Conservation (phyloP, 495 filamentous ascomycete species). For the Talaromyces trachyspermus region DNA sequence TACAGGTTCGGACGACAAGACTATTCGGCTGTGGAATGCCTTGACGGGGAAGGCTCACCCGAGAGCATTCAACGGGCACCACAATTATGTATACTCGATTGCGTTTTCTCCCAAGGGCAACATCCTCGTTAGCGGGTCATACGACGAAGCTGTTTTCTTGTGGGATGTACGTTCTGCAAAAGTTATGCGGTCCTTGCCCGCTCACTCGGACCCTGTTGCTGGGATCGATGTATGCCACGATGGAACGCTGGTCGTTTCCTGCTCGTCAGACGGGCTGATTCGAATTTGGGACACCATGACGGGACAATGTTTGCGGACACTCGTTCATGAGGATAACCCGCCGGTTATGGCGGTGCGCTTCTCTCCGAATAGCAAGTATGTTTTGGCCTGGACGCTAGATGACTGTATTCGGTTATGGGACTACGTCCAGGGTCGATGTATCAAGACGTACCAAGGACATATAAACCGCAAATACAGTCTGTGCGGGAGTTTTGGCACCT, state of each 20-base stretch:
- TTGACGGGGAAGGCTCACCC: conserved; percentile 60
- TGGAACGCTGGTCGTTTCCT: conserved; percentile 84
- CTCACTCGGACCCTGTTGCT: conserved; percentile 88
- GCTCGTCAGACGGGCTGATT: conserved; percentile 83
- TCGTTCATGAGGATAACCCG: conserved; percentile 94
- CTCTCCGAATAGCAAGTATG: conserved; percentile 85
- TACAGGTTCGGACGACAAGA: conserved; percentile 92
- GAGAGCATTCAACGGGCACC: conserved; percentile 70
- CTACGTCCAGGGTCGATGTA: conserved; percentile 77
- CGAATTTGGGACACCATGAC: conserved; percentile 93
- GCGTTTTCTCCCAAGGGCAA: conserved; percentile 96
- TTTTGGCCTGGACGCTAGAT: conserved; percentile 88
- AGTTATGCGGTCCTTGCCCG: conserved; percentile 83
- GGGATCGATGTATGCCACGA: conserved; percentile 91
- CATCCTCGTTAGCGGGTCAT: conserved; percentile 87
- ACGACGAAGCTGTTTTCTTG: conserved; percentile 92
- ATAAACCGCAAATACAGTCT: conserved; percentile 76
- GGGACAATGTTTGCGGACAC: conserved; percentile 87
- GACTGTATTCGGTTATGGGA: conserved; percentile 87
- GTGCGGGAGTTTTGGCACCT: conserved; percentile 68
- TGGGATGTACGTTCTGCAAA: conserved; percentile 87
- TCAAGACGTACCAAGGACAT: conserved; percentile 97
- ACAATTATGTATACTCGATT: conserved; percentile 90
- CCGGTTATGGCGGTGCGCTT: conserved; percentile 87
- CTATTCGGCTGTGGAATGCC: conserved; percentile 87